Evolutionary conservation across 192 early-diverging fungal genomes (phyloP), one percentile per base, ranked within the genome.

Genomic region (Coemansia sp.): DNA sequence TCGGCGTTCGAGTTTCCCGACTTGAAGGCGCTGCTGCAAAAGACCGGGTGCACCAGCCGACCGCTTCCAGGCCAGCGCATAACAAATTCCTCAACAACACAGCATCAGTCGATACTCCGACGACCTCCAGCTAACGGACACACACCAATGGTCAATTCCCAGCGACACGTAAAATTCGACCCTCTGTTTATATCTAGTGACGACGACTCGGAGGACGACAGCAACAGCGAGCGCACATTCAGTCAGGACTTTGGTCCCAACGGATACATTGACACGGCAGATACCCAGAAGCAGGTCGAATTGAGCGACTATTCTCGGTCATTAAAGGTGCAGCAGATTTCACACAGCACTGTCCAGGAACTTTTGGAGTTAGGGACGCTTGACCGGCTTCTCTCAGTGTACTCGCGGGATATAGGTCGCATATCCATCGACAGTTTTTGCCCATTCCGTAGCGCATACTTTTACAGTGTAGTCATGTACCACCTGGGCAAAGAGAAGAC

Each of bases 371-470:
- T 67, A 25, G 73, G 73, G 23, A 46, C 73, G 5, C 64, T 77
- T 1, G 60, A 70, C 53, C 49, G 73, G 10, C 19, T 70, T 19
- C 41, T 69, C 23, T 15, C 56, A 2, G 49, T 39, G 23, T 67
- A 67, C 18, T 27, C 56, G 3, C 50, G 67, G 39, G 57, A 70
- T 18, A 22, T 77, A 2, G 73, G 73, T 18, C 59, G 56, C 6
- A 27, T 77, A 47, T 41, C 73, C 18, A 62, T 77, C 3, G 52
- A 66, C 47, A 62, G 53, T 23, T 77, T 63, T 38, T 55, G 53
- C 39, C 73, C 73, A 1, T 70, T 77, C 10, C 63, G 68, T 39
- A 70, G 60, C 39, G 49, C 66, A 51, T 67, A 77, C 45, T 67
- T 70, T 27, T 53, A 70, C 57, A 46, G 55, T 41, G 45, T 66